These are phyloP conservation scores for Brassica nigra DNA, from an alignment of 345 rosid genomes.

Conservation along the genomic window DNA sequence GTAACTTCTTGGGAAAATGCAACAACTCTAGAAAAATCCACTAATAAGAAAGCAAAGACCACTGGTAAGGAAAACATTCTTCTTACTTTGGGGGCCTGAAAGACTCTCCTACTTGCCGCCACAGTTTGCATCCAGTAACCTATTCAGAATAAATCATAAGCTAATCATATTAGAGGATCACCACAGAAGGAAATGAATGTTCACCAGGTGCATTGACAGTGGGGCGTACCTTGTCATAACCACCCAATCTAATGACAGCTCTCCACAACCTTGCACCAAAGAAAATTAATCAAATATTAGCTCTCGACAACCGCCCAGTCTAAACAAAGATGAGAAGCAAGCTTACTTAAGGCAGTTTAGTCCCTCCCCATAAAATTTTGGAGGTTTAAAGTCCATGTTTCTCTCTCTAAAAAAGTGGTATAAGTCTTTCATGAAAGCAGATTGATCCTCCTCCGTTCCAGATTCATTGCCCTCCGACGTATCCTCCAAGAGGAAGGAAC, in stretches of 20 bases:
- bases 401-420: conserved; percentile 60
- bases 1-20: background rate
- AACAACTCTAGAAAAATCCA: background rate
- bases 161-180: background rate
- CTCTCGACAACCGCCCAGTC: background rate
- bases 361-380: conserved; percentile 88
- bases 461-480: conserved; percentile 56
- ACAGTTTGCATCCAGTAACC: conserved; percentile 84
- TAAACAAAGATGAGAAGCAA: conserved; percentile 19
- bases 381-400: conserved; percentile 77
- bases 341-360: conserved; percentile 85
- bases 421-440: conserved; percentile 78
- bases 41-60: conserved; percentile 9
- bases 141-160: conserved; percentile 37
- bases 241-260: conserved; percentile 83
- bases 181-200: conserved; percentile 5
- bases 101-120: conserved; percentile 97
- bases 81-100: conserved; percentile 97
- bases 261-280: conserved; percentile 71
- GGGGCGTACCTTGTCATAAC: conserved; percentile 82
- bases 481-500: conserved; percentile 52
- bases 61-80: conserved; percentile 13
- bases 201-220: conserved; percentile 12
- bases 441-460: conserved; percentile 75
- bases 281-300: conserved; percentile 19